Conservation (phyloP, 345 rosid species). For the Arabidopsis thaliana region TAIR10.1 NC_003076.8:9138001-9138500, state of each 20-base stretch:
- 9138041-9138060: conserved; percentile 59
- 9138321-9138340: conserved; percentile 73
- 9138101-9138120: conserved; percentile 86
- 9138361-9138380: conserved; percentile 63
- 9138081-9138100: conserved; percentile 76
- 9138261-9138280: conserved; percentile 82
- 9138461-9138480: conserved; percentile 71
- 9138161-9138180: conserved; percentile 81
- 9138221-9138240: not conserved
- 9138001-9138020: conserved; percentile 78
- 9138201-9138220: not conserved
- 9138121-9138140: conserved; percentile 87
- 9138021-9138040: conserved; percentile 69
- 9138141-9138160: conserved; percentile 92
- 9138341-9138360: conserved; percentile 98
- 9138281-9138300: conserved; percentile 85
- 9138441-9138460: conserved; percentile 58
- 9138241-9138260: conserved; percentile 66
- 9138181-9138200: not conserved
- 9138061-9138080: conserved; percentile 83
- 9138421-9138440: conserved; percentile 68
- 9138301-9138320: conserved; percentile 85
- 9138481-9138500: conserved; percentile 64
- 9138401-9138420: conserved; percentile 78
- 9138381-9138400: conserved; percentile 65